Conservation (phyloP, 495 filamentous ascomycete genomes). For the Lasiosphaeriaceae sp. region DNA sequence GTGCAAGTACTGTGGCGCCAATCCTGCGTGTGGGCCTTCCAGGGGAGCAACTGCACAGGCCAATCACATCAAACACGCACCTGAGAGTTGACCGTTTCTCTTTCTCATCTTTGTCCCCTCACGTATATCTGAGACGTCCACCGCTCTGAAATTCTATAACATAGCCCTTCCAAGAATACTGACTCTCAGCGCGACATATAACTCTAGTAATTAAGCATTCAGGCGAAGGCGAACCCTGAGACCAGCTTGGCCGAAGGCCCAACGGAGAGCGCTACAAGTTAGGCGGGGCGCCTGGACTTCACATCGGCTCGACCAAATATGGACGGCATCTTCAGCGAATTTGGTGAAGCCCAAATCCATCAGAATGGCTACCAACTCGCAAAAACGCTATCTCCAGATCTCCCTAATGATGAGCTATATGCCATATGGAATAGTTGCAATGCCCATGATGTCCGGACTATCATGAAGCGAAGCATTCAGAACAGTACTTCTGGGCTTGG, state of each 20-base stretch:
- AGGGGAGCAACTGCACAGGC: background rate
- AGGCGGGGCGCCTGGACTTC: too few species aligned
- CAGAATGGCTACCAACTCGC: conserved; percentile 64
- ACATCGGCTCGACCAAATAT: conserved; percentile 37
- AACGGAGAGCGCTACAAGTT: too few species aligned
- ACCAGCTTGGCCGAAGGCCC: too few species aligned
- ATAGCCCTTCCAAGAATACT: too few species aligned
- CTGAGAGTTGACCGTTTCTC: background rate
- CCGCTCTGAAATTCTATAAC: background rate
- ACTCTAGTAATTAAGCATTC: too few species aligned
- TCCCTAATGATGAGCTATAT: conserved; percentile 53
- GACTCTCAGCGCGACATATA: too few species aligned
- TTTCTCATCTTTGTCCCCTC: background rate
- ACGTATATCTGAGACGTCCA: too few species aligned
- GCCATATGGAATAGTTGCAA: conserved; percentile 63
- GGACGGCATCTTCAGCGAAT: conserved; percentile 54
- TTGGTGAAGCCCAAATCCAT: conserved; percentile 51
- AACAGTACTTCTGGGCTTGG: conserved; percentile 36
- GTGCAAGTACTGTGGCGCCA: conserved; percentile 4
- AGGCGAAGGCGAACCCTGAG: background rate
- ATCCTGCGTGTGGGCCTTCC: too few species aligned
- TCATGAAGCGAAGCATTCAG: conserved; percentile 60
- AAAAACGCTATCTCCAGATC: conserved; percentile 62
- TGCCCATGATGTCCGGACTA: conserved; percentile 45
- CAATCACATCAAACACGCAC: conserved; percentile 1